Conservation (phyloP, 345 rosid genomes). For the Euphorbia pulcherrima region DNA sequence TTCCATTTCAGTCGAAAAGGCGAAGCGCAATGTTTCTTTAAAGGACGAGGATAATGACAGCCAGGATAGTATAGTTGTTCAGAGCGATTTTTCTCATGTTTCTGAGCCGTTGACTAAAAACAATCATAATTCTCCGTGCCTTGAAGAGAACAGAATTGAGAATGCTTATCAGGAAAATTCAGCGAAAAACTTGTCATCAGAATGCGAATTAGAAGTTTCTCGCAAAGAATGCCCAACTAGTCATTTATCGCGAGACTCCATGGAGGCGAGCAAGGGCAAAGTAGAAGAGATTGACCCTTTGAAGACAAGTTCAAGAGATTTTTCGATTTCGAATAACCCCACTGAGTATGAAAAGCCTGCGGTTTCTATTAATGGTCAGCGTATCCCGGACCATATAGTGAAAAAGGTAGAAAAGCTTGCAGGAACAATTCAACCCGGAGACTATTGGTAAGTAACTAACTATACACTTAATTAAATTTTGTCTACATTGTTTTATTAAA, state of each 20-base stretch:
- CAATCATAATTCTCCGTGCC: neutral
- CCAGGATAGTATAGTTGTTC: slow-evolving; percentile 8
- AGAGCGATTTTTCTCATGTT: slow-evolving; percentile 7
- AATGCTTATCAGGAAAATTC: neutral
- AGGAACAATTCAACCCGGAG: slow-evolving; percentile 30
- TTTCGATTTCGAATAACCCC: slow-evolving; percentile 13
- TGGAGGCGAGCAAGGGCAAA: neutral
- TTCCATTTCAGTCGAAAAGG: slow-evolving; percentile 9
- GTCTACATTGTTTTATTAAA: too few species aligned
- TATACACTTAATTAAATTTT: too few species aligned
- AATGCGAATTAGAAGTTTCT: slow-evolving; percentile 23
- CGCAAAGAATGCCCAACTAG: slow-evolving; percentile 8
- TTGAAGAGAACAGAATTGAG: neutral
- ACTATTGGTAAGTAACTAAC: slow-evolving; percentile 25
- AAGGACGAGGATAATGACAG: slow-evolving; percentile 25
- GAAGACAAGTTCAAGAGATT: slow-evolving; percentile 19
- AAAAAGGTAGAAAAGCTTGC: slow-evolving; percentile 27
- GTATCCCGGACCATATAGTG: slow-evolving; percentile 15
- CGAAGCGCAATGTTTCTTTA: slow-evolving; percentile 22
- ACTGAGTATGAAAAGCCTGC: neutral
- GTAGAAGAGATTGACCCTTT: slow-evolving; percentile 9
- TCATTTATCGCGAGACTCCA: slow-evolving; percentile 16
- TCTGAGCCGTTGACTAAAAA: neutral
- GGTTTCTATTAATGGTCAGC: slow-evolving; percentile 27
- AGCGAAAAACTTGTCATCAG: slow-evolving; percentile 13